Evolutionary conservation across 2,329 filamentous ascomycete species (phyloP), one percentile per base, ranked within the genome.

Genomic region (Akanthomyces muscarius): DNA sequence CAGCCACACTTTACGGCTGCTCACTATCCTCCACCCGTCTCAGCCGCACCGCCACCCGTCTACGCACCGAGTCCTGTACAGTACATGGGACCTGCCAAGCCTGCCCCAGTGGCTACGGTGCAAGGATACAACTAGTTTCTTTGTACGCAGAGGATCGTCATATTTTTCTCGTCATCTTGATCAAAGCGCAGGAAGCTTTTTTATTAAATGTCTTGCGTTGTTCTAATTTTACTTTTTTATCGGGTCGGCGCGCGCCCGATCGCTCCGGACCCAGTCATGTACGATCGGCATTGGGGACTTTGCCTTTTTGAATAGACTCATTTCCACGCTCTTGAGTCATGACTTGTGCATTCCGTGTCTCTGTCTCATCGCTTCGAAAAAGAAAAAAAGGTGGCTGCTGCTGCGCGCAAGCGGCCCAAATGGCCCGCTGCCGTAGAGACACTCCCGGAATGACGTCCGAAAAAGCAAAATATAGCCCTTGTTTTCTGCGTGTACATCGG

Each of bases 31-130:
- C 53, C 54, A 4, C 55, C 44, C 23, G 55, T 59, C 8, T 51
- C 56, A 16, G 16, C 21, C n/a, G 41, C 58, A n/a, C 36, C 58
- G 23, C 55, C 45, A 14, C 58, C 58, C 4, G 21, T 42, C 28
- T 61, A 61, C 50, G 58, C 58, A 30, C 58, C 58, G 13, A 61
- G 58, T 14, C 8, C 58, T 21, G 41, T 54, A 14, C 48, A 53
- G 21, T 36, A 53, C 58, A 42, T 33, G 21, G 57, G 47, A 33
- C 38, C 57, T 16, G 41, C 48, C 10, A 61, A 54, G 50, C 58
- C 58, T 1, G 50, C 41, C 16, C n/a, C 58, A 1, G 42, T 45
- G 30, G 44, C 55, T 1, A 50, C 55, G 4, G 48, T 38, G 38
- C 58, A 61, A 38, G 58, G 48, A 28, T 54, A 36, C 50, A 45